A percentile compares a stretch with the other conserved stretches of the same genome.
Conservation (phyloP, 169 alveolate species). For the Cryptosporidium tyzzeri region DNA sequence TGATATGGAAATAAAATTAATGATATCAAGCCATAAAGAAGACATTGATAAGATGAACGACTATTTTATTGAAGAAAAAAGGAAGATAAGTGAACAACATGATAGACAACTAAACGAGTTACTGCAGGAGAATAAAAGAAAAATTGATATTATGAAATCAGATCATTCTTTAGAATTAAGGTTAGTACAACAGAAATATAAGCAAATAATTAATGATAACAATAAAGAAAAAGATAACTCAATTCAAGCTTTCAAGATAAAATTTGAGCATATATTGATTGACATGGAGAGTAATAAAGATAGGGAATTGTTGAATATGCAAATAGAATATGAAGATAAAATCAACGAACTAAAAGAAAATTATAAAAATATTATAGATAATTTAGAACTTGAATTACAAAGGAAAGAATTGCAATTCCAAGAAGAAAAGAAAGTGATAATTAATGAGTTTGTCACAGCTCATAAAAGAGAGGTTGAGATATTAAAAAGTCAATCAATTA, state of each 20-base stretch:
- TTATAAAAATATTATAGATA: constrained; percentile 38
- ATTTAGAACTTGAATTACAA: constrained; percentile 53
- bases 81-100: constrained; percentile 52
- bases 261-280: constrained; percentile 63
- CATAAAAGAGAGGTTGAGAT: constrained; percentile 55
- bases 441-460: constrained; percentile 49
- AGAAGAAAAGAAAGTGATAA: constrained; percentile 59
- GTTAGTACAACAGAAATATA: constrained; percentile 70
- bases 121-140: constrained; percentile 61
- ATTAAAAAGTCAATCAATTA: constrained; percentile 20
- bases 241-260: constrained; percentile 62
- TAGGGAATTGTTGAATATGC: constrained; percentile 62
- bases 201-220: constrained; percentile 62
- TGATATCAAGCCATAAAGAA: constrained; percentile 70
- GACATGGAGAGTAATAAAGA: constrained; percentile 72
- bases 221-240: constrained; percentile 60
- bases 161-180: constrained; percentile 71
- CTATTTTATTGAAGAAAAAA: constrained; percentile 63
- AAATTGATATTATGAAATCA: constrained; percentile 55
- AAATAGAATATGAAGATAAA: constrained; percentile 62
- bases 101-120: constrained; percentile 67
- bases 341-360: constrained; percentile 57
- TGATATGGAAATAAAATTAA: constrained; percentile 70
- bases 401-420: constrained; percentile 57
- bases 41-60: constrained; percentile 73